These are phyloP conservation scores for Tulasnella calospora DNA, from an alignment of 768 basidiomycete species.

Conservation along the genomic window DNA sequence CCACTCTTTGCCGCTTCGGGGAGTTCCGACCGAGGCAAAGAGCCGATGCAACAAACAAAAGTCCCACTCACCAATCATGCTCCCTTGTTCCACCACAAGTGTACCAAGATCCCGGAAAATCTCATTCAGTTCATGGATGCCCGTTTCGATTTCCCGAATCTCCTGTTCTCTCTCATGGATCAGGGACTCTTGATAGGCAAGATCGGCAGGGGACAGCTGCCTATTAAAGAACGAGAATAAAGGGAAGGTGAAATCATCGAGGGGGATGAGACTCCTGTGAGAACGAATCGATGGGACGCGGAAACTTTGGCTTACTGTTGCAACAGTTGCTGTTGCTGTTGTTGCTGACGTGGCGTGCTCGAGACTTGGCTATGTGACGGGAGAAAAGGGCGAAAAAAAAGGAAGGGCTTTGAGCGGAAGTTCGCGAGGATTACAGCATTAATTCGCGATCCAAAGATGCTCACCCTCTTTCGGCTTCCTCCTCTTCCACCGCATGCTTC, in stretches of 20 bases:
- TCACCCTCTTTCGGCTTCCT: constrained; percentile 37
- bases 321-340: constrained; percentile 27
- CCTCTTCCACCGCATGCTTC: constrained; percentile 77
- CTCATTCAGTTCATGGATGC: constrained; percentile 92
- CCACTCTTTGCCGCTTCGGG: constrained; percentile 11
- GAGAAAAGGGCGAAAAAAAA: not conserved
- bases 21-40: not conserved
- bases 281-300: constrained; percentile 4
- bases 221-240: constrained; percentile 29
- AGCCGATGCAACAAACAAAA: not conserved
- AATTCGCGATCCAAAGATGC: constrained; percentile 3
- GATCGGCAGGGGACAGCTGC: constrained; percentile 81
- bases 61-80: constrained; percentile 75
- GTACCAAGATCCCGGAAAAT: constrained; percentile 96
- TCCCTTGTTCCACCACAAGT: constrained; percentile 88
- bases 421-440: constrained; percentile 12
- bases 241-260: not conserved
- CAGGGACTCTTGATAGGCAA: constrained; percentile 92
- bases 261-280: not conserved
- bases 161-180: constrained; percentile 92
- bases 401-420: constrained; percentile 11
- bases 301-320: constrained; percentile 25
- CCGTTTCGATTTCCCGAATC: constrained; percentile 93
- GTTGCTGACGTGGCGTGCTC: constrained; percentile 24
- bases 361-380: constrained; percentile 1